Percentiles rank a stretch among this genome's conserved stretches.
Evolutionary conservation across 1,284 basidiomycete species (phyloP).

Genomic region (Cutaneotrichosporon dermatis): DNA sequence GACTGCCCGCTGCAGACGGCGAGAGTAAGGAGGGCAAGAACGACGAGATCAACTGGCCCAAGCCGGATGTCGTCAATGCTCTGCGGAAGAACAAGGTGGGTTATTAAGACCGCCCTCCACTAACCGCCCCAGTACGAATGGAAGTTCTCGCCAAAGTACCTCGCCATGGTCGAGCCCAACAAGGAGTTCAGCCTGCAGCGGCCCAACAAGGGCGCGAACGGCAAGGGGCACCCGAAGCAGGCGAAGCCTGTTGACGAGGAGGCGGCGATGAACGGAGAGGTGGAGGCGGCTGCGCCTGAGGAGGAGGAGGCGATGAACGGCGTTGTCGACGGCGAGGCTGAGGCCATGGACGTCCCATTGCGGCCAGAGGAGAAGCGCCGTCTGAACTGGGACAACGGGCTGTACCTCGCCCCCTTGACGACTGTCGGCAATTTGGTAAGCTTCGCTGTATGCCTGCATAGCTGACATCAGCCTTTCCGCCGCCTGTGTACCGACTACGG

Average conservation of each 20-base stretch:
- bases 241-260: slow-evolving; percentile 33
- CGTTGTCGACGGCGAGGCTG: slow-evolving; percentile 33
- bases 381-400: slow-evolving; percentile 79
- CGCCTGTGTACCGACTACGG: slow-evolving; percentile 80
- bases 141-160: slow-evolving; percentile 64
- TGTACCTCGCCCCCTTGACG: slow-evolving; percentile 90
- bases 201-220: slow-evolving; percentile 12
- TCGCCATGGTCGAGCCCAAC: slow-evolving; percentile 56
- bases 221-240: slow-evolving; percentile 8
- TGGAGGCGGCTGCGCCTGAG: slow-evolving; percentile 28
- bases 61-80: slow-evolving; percentile 56
- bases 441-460: slow-evolving; percentile 6
- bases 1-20: slow-evolving; percentile 57
- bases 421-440: slow-evolving; percentile 89
- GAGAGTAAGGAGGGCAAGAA: slow-evolving; percentile 59
- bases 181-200: slow-evolving; percentile 42
- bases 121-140: slow-evolving; percentile 53
- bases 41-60: slow-evolving; percentile 71
- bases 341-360: slow-evolving; percentile 51
- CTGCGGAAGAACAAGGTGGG: slow-evolving; percentile 65
- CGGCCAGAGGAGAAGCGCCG: slow-evolving; percentile 80
- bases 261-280: slow-evolving; percentile 24
- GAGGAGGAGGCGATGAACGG: slow-evolving; percentile 26
- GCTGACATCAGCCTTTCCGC: slow-evolving; percentile 70
- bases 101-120: too few relatives aligned